These are phyloP conservation scores for Neostapfia colusana DNA, from an alignment of 176 grass and related monocot species.

Conservation along the genomic window DNA sequence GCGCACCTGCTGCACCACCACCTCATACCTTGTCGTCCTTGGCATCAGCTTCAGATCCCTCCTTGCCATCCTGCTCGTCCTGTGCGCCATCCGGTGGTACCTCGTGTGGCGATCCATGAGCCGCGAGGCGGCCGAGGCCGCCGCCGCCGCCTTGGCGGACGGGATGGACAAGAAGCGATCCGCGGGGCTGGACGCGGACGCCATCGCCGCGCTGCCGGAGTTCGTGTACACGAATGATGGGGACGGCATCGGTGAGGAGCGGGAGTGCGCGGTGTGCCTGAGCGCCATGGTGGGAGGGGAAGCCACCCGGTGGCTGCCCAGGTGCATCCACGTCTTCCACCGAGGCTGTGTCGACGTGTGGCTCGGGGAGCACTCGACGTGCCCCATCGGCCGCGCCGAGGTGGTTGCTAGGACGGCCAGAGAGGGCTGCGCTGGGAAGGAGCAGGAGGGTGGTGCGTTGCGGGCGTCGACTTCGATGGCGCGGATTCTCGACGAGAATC, in stretches of 20 bases:
- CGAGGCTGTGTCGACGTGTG: constrained; percentile 59
- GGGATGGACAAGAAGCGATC: constrained; percentile 25
- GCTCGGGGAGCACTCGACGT: constrained; percentile 54
- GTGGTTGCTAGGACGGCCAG: background rate
- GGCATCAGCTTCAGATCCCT: constrained; percentile 53
- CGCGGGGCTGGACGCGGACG: constrained; percentile 37
- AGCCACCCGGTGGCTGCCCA: constrained; percentile 44
- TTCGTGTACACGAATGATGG: constrained; percentile 4
- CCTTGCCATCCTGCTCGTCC: constrained; percentile 40
- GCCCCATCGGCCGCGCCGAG: constrained; percentile 55
- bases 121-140: background rate
- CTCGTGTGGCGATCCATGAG: constrained; percentile 31
- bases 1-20: constrained; percentile 37
- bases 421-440: background rate
- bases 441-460: background rate
- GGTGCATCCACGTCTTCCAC: constrained; percentile 69
- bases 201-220: constrained; percentile 47
- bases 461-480: background rate
- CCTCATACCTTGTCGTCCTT: constrained; percentile 50
- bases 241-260: constrained; percentile 4
- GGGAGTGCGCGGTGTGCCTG: constrained; percentile 59
- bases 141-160: background rate
- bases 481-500: too few relatives aligned
- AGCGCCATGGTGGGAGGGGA: constrained; percentile 43
- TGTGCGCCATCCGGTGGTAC: constrained; percentile 52